Evolutionary conservation across 1,139 yeast species (phyloP), one percentile per base, ranked within the genome.

Genomic region (Pichia terricola): DNA sequence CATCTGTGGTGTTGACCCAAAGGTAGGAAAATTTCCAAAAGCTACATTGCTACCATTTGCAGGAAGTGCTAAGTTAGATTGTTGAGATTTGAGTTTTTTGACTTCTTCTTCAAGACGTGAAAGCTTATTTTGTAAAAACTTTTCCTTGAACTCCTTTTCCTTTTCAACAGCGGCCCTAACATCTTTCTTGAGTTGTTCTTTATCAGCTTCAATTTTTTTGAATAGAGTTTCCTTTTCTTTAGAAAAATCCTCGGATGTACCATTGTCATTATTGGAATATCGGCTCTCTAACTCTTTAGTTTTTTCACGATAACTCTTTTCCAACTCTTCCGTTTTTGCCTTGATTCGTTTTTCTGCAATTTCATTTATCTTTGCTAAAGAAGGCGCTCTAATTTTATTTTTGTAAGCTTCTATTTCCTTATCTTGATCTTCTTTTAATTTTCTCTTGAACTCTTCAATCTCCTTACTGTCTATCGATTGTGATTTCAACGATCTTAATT

Each of bases 331-430:
- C 44, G 50, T 52, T 27, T 61, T 52, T 10, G 53, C 56, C 31
- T 54, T 57, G 48, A 53, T 51, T 37, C 65, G 49, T 45, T 53
- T 60, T 40, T 61, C 63, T 41, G 56, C 56, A 26, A 59, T 55
- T 28, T 57, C 61, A 45, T 54, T 55, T 33, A 61, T 57, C 43
- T 54, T 58, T 3, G 60, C 63, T 41, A 57, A 60, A 8, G 56
- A 50, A 30, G 62, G 62, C 3, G 60, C 60, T 37, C 61, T 49
- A 34, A 57, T 44, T 36, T 52, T 51, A 34, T 49, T 57, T 40
- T 58, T 58, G 35, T 56, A 57, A 2, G 57, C 54, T 36, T 56
- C 59, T 38, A 55, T 47, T 39, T 59, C 61, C 22, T 16, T 16
- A 16, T 16, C 22, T 16, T 16, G 22, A 37, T 58, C 60, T 8